Evolutionary conservation across 306 rosid species (phyloP), one percentile per base, ranked within the genome.

Genomic region (Trifolium subterraneum): DNA sequence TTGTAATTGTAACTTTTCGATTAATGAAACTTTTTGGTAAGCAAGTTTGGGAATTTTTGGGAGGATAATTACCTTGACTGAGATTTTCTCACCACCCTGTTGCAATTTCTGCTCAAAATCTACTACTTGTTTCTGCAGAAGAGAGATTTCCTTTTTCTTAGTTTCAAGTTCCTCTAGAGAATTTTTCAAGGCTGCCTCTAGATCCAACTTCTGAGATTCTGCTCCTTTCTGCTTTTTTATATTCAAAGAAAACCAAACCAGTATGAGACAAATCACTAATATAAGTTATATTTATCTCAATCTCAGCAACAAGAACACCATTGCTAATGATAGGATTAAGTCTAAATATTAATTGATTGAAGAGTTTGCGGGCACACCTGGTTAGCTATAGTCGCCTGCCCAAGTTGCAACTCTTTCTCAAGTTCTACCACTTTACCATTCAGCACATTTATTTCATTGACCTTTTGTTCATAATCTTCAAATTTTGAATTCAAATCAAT

Each of bases 81-180:
- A 73, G 63, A 74, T 8, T 74, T 87, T 89, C 50, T 82, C 79
- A 18, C 71, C 81, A 25, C 82, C 85, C 62, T 67, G 78, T 82
- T 82, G 86, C 85, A 88, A 73, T 77, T 87, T 94, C 78, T 88
- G 88, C 82, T 90, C 93, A 38, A 92, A 87, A 44, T 90, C 96
- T 68, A 68, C 83, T 54, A 90, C 64, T 82, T 88, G 96, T 82
- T 92, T 82, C 73, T 82, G 86, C 44, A 92, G 81, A 79, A 87
- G 75, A 68, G 78, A 18, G 23, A 88, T 71, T 77, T 90, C 89
- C 38, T 78, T 88, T 77, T 83, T 84, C 87, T 88, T 94, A 12
- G 79, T 82, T 88, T 92, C 97, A 78, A 87, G 85, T 77, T 85
- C 90, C 64, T 87, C 87, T 64, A 73, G 82, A 76, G 98, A 88